Conservation (phyloP, 371 early-diverging fungal species). For the Astathelohania contejeani region DNA sequence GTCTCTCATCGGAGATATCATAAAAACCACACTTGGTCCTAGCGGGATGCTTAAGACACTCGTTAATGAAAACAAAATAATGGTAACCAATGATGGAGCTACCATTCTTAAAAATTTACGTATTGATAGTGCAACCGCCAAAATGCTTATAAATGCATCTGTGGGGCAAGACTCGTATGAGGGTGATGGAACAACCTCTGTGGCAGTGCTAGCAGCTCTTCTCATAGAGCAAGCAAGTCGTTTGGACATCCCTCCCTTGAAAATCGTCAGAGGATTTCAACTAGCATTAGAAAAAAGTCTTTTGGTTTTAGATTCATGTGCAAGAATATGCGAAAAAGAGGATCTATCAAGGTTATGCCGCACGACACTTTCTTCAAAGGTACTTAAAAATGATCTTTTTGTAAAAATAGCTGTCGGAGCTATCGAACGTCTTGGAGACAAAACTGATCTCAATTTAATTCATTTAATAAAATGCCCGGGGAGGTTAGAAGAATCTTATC, state of each 20-base stretch:
- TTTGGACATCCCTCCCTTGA: constrained; percentile 89
- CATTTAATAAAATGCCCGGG: constrained; percentile 94
- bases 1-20: constrained; percentile 85
- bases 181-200: constrained; percentile 98
- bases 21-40: constrained; percentile 64
- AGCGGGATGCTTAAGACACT: constrained; percentile 77
- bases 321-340: constrained; percentile 60
- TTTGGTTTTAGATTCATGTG: constrained; percentile 64
- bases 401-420: constrained; percentile 86
- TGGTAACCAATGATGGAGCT: constrained; percentile 98
- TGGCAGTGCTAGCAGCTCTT: constrained; percentile 88
- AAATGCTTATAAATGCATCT: constrained; percentile 74
- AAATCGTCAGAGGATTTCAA: constrained; percentile 85
- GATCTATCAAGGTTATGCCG: constrained; percentile 55
- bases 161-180: constrained; percentile 98
- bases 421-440: constrained; percentile 55
- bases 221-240: constrained; percentile 84
- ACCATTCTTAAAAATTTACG: constrained; percentile 92
- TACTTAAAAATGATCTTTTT: constrained; percentile 85
- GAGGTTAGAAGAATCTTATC: constrained; percentile 76
- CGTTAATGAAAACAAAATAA: constrained; percentile 59
- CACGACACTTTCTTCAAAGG: constrained; percentile 91
- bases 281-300: constrained; percentile 70
- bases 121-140: constrained; percentile 89
- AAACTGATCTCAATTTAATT: constrained; percentile 75